A percentile compares a stretch with the other conserved stretches of the same genome.
Conservation (phyloP, 331 rosid genomes). For the Phaseolus coccineus region DNA sequence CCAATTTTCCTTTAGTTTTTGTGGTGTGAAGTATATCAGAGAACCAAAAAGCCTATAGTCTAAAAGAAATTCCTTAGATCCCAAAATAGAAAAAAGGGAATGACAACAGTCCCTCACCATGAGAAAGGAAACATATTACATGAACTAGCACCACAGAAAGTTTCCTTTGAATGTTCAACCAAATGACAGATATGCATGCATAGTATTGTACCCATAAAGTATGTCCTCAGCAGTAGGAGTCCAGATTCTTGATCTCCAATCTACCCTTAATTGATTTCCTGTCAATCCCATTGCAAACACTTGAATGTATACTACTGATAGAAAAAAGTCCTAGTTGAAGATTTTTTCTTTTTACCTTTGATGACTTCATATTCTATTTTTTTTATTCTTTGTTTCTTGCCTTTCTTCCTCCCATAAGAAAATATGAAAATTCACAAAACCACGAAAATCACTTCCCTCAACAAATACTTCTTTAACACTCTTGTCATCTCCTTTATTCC, state of each 20-base stretch:
- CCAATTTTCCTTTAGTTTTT: slow-evolving; percentile 6
- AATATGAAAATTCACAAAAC: slow-evolving; percentile 37
- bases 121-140: slow-evolving; percentile 46
- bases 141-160: slow-evolving; percentile 49
- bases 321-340: slow-evolving; percentile 11
- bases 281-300: slow-evolving; percentile 43
- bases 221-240: slow-evolving; percentile 39
- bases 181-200: slow-evolving; percentile 30
- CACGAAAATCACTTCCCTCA: slow-evolving; percentile 8
- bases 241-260: slow-evolving; percentile 45
- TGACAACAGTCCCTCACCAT: slow-evolving; percentile 58
- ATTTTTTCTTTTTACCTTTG: slow-evolving; percentile 16
- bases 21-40: slow-evolving; percentile 4
- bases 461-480: slow-evolving; percentile 6
- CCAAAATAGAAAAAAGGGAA: slow-evolving; percentile 32
- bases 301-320: slow-evolving; percentile 20
- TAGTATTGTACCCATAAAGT: slow-evolving; percentile 46
- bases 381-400: background rate
- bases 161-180: slow-evolving; percentile 41
- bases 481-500: slow-evolving; percentile 25
- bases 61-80: slow-evolving; percentile 30
- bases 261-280: slow-evolving; percentile 27
- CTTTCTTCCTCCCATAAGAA: slow-evolving; percentile 17
- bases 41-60: background rate
- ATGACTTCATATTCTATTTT: background rate